Conservation (phyloP, 1,139 yeast genomes). For the Saccharomyces hybrid region DNA sequence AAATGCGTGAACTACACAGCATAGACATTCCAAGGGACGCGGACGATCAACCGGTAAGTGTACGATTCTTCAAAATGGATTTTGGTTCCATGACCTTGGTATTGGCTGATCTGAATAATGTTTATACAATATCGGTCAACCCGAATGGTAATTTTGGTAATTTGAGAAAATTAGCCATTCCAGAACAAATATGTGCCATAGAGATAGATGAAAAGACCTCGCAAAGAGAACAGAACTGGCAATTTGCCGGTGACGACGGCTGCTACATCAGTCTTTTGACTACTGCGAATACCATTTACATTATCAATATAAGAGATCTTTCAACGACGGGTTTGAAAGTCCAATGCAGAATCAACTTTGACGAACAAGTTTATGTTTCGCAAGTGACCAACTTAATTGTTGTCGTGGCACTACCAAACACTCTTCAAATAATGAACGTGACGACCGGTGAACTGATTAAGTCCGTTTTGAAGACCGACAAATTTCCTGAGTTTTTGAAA, state of each 20-base stretch:
- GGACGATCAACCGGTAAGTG: constrained; percentile 7
- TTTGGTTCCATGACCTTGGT: constrained; percentile 41
- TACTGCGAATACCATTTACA: constrained; percentile 33
- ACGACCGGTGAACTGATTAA: constrained; percentile 36
- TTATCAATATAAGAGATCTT: constrained; percentile 37
- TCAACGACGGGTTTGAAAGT: constrained; percentile 10
- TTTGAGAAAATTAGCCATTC: constrained; percentile 29
- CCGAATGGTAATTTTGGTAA: constrained; percentile 25
- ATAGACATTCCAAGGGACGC: constrained; percentile 15
- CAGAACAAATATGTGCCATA: constrained; percentile 39
- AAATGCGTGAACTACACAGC: constrained; percentile 13
- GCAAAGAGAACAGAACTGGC: constrained; percentile 24
- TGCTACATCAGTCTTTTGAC: constrained; percentile 42
- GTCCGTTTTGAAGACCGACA: constrained; percentile 28
- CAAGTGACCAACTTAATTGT: constrained; percentile 39
- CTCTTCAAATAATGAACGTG: constrained; percentile 53
- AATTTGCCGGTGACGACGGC: constrained; percentile 50
- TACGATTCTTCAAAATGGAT: constrained; percentile 39
- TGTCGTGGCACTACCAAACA: constrained; percentile 59
- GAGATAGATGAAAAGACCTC: constrained; percentile 30
- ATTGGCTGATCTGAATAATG: constrained; percentile 20
- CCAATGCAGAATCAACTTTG: constrained; percentile 20
- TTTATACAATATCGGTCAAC: constrained; percentile 28
- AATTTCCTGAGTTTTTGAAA: constrained; percentile 25
- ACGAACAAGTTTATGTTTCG: constrained; percentile 28